Evolutionary conservation across 2,329 filamentous ascomycete genomes (phyloP), one percentile per base, ranked within the genome.

Genomic region (Aquanectria penicillioides): DNA sequence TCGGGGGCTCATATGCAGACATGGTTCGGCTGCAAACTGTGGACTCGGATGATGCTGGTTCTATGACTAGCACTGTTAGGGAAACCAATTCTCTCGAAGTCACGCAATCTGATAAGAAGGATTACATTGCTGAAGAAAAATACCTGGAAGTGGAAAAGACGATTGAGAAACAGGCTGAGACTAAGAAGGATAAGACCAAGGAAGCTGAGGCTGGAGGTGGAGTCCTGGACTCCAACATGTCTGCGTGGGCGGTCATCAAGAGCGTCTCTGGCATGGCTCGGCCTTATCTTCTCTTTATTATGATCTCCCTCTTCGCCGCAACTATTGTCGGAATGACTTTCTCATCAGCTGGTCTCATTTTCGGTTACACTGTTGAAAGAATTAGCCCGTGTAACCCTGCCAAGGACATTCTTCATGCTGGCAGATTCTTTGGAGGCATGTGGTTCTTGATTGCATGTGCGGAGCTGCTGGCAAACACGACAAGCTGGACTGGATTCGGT

Each of bases 261-360:
- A 74, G 72, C 11, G 65, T 81, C 44, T 66, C 69, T 6, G 66
- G 66, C 8, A 74, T 81, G 63, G 67, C 74, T 26, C 74, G 79
- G 4, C 78, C 79, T 3, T 71, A 79, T 58, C 52, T 78, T 6
- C 57, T 77, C 4, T 75, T 73, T 58, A 65, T 82, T 5, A 52
- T 80, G 17, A 38, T 80, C 13, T 79, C 79, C 28, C 68, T 81
- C 8, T 68, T 77, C 41, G 75, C 78, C 17, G 77, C 79, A 26
- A 65, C 80, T n/a, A 78, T 89, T 33, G 82, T 90, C 22, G 87
- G 87, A 13, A 77, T 78, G 40, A 79, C 80, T 3, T 84, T 81
- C 68, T 79, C 80, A 4, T 80, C 75, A 5, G 82, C 88, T 61
- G 85, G 85, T 22, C 75, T 88, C 22, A 82, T 82, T 43, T 78